A percentile compares a stretch with the other conserved stretches of the same genome.
Evolutionary conservation across 139 green algal genomes (phyloP).

Genomic region (Bryopsis sp.): DNA sequence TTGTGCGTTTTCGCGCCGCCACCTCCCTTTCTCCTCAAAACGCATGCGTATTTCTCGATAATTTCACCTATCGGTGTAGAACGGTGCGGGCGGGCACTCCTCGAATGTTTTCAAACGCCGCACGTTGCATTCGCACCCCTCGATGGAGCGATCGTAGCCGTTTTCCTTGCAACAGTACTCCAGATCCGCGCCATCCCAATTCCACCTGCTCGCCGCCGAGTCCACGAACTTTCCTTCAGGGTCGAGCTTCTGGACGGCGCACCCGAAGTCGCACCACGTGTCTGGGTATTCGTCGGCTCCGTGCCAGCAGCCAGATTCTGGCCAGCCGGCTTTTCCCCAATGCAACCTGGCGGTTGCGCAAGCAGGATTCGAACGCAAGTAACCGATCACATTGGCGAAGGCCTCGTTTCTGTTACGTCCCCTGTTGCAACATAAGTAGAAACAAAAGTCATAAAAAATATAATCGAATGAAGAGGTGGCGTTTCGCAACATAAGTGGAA

Average conservation of each 20-base stretch:
- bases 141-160: background rate
- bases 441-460: background rate
- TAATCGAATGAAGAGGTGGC: conserved; percentile 6
- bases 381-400: conserved; percentile 4
- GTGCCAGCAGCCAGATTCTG: conserved; percentile 39
- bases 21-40: no score
- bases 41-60: no score
- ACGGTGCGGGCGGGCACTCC: conserved; percentile 35
- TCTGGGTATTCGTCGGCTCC: conserved; percentile 38
- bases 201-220: conserved; percentile 33
- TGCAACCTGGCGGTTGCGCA: conserved; percentile 1
- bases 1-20: no score
- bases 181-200: conserved; percentile 41
- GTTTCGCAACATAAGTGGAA: no score
- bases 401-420: background rate
- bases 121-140: conserved; percentile 37
- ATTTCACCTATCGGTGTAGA: conserved; percentile 31
- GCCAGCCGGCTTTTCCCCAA: conserved; percentile 27
- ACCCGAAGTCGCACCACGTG: conserved; percentile 41
- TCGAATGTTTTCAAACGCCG: conserved; percentile 9
- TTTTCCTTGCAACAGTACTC: conserved; percentile 31
- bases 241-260: conserved; percentile 40
- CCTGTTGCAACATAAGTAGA: background rate
- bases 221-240: conserved; percentile 36
- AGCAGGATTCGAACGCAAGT: background rate